Base-by-base conservation (phyloP, 371 early-diverging fungal species). In the Mucor piriformis region DNA sequence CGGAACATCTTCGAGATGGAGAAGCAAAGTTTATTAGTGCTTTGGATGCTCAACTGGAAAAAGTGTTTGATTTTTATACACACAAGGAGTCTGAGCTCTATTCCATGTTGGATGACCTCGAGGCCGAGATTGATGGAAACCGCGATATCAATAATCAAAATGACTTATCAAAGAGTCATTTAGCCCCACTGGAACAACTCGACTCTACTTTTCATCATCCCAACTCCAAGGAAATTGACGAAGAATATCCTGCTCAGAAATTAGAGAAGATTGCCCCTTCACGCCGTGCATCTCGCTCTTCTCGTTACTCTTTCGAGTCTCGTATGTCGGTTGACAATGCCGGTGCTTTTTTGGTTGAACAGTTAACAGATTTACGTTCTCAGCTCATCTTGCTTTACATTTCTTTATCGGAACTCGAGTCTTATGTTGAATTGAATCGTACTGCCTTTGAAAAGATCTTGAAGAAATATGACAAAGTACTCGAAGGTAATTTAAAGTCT, bases 371-470 rank as follows among this genome's bases (percentile, higher is more conserved):
- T 29, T 44, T 69, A 20, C 69, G 69, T 25, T 87, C 83, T 24
- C 79, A 70, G 18, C 47, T 72, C 16, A 76, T 85, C 56, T 79
- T 89, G 43, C 74, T 92, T 44, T 94, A 88, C 59, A 88, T 94
- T 32, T 77, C 84, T 40, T 72, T 96, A 3, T 87, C 87, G 25
- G 95, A 95, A 57, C 83, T 97, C 4, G 88, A 92, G 46, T 88
- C 94, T 24, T 99, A 89, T 63, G 88, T 90, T 16, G 89, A 94
- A 52, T 79, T 98, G 46, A 98, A 99, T 83, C 81, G 87, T 48
- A 95, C 92, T 2, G 97, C 97, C 3, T 97, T 99, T 73, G 81
- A 88, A 66, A 99, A 96, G 76, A 93, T 97, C 64, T 73, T 98
- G 16, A 97, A 97, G 71, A 97, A 98, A 75, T 92, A 91, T 67